Base-by-base conservation (phyloP, 768 basidiomycete genomes). In the Tulasnella sp. region DNA sequence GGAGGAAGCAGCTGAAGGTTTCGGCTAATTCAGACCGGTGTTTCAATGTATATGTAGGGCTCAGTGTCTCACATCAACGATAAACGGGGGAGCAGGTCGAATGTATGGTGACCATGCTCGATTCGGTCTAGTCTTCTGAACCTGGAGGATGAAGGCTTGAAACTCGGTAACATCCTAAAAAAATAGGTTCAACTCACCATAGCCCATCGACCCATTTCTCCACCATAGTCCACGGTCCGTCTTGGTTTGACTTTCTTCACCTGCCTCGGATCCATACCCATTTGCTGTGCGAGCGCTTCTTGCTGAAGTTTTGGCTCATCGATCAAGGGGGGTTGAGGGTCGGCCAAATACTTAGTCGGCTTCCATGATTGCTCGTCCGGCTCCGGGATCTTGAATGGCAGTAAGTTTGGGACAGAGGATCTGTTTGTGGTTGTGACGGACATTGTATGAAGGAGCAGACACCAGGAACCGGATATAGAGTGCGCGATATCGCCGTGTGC, bases 141-240 rank as follows among this genome's bases (percentile, higher is more conserved):
- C 65, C 89, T 92, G 60, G 19, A 13, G 27, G n/a, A 47, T 27
- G 21, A 4, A 17, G 51, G 38, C 19, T 52, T 32, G 1, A 17
- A 4, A 15, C 24, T 10, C 17, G 1, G 29, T 19, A 3, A 30
- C 19, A 8, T 44, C 48, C 2, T 4, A 26, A 27, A 17, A 49
- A 29, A 34, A 51, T 17, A 55, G n/a, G 5, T 38, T 15, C 15
- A 15, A 74, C 84, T 61, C 68, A 96, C 93, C 73, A 91, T 69
- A 56, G 78, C 72, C 92, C 89, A 96, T 64, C 92, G 78, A 15
- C 86, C 88, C 72, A 95, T 77, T 1, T 84, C 84, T 27, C 92
- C 93, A 65, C 86, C 86, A 66, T 93, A 98, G 72, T 98, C 96
- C 11, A 98, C 94, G 19, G 96, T 97, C 73, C 92, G 75, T 56